Conservation (phyloP, 352 stramenopile genomes). For the Lagenidium sp. region DNA sequence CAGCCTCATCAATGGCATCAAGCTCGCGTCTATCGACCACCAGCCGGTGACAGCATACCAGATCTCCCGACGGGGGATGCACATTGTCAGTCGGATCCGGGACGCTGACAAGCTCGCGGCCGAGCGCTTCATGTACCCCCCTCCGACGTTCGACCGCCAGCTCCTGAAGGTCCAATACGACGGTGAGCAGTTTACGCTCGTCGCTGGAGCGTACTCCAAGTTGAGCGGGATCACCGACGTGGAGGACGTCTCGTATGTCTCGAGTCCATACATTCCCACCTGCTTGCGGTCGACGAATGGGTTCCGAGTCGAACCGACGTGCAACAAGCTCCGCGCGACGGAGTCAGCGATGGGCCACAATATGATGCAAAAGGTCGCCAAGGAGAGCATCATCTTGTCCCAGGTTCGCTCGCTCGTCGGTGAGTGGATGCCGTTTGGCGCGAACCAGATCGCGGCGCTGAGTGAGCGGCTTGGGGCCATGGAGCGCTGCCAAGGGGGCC, state of each 20-base stretch:
- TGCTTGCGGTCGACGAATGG: slow-evolving; percentile 92
- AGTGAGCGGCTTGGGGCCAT: slow-evolving; percentile 95
- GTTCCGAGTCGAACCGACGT: slow-evolving; percentile 84
- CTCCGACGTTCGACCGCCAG: slow-evolving; percentile 5
- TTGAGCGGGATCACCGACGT: slow-evolving; percentile 92
- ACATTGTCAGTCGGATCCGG: slow-evolving; percentile 85
- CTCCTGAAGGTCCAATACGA: slow-evolving; percentile 51
- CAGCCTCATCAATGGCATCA: slow-evolving; percentile 92
- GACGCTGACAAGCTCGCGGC: slow-evolving; percentile 58
- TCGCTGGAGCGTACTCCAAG: slow-evolving; percentile 72
- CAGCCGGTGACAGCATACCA: slow-evolving; percentile 96
- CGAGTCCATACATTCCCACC: slow-evolving; percentile 93
- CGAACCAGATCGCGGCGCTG: slow-evolving; percentile 95
- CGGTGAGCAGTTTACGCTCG: slow-evolving; percentile 64
- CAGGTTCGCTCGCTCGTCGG: slow-evolving; percentile 94
- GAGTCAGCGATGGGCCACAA: slow-evolving; percentile 83
- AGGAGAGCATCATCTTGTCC: slow-evolving; percentile 94
- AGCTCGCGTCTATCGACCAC: slow-evolving; percentile 90
- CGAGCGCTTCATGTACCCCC: slow-evolving; percentile 39
- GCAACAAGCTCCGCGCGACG: slow-evolving; percentile 89
- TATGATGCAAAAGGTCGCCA: slow-evolving; percentile 90
- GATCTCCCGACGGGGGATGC: slow-evolving; percentile 82
- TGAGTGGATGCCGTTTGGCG: slow-evolving; percentile 96
- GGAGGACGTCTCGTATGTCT: slow-evolving; percentile 97
- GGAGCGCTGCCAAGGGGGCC: slow-evolving; percentile 94